phyloP scores from a whole-genome alignment of 2,329 filamentous ascomycete genomes.

The Paramyrothecium sp. region DNA sequence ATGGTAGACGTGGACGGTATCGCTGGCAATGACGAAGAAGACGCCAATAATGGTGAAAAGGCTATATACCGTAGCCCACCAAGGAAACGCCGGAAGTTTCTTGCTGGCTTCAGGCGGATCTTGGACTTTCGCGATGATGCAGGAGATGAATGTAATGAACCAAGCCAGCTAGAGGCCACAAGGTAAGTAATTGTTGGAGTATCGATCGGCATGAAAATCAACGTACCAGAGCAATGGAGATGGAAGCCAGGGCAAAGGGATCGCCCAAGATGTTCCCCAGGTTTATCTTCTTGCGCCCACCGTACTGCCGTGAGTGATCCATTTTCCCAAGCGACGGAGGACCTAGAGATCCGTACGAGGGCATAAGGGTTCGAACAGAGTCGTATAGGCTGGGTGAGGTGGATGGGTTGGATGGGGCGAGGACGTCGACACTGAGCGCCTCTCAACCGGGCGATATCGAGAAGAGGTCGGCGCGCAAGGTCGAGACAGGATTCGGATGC shows the following conservation, averaged over 20 bases:
- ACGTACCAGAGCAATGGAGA: slow-evolving; percentile 87
- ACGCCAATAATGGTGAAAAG: slow-evolving; percentile 80
- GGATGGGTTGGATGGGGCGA: neutral
- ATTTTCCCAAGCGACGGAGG: slow-evolving; percentile 79
- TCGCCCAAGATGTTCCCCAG: slow-evolving; percentile 91
- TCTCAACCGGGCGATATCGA: no score
- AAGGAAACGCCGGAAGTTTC: slow-evolving; percentile 80
- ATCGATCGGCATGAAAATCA: neutral
- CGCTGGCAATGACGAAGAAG: slow-evolving; percentile 78
- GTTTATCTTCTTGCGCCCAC: slow-evolving; percentile 61
- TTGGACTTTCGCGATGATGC: slow-evolving; percentile 68
- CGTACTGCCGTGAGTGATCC: slow-evolving; percentile 64
- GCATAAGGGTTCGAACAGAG: slow-evolving; percentile 55
- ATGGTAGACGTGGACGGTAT: slow-evolving; percentile 84
- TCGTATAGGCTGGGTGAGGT: neutral
- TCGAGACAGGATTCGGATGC: no score
- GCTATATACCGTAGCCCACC: slow-evolving; percentile 89
- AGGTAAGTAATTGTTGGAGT: slow-evolving; percentile 13
- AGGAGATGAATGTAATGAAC: slow-evolving; percentile 87
- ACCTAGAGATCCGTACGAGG: slow-evolving; percentile 68
- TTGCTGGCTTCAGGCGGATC: slow-evolving; percentile 24
- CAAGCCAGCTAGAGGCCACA: slow-evolving; percentile 71
- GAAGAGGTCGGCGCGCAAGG: no score
- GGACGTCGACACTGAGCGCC: neutral
- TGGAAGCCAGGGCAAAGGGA: slow-evolving; percentile 90